Evolutionary conservation across 2,329 filamentous ascomycete genomes (phyloP), one percentile per base, ranked within the genome.

Genomic region (Talaromyces verruculosus): DNA sequence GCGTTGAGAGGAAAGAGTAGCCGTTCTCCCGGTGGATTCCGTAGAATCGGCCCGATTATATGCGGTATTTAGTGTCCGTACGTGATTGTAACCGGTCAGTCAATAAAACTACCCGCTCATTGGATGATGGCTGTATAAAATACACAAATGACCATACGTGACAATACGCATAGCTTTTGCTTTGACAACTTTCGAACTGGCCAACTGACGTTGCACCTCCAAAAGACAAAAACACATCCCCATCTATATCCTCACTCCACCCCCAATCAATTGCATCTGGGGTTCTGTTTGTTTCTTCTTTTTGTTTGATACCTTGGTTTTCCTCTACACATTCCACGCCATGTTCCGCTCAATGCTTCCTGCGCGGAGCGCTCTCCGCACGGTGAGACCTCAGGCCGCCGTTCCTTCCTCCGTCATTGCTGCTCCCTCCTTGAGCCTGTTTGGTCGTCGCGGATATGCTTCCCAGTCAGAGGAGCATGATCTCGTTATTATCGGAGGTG

Each of bases 401-500:
- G 53, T 64, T 58, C 75, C 78, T 64, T 75, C 77, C n/a, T 73
- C 69, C 69, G 72, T 77, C 70, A 70, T 78, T 69, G 71, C 74
- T 73, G 73, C 75, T 61, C 71, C 75, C 64, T 75, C 73, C 67
- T 72, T 85, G 70, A 80, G 80, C 75, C 79, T 83, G 68, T 79
- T 85, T 74, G 78, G 80, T 69, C 77, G 83, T 79, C 84, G 84
- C 79, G 82, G 81, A 68, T 85, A 84, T 75, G 85, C 85, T 59
- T 84, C 82, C 70, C 81, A 68, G 13, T 11, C 55, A 10, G 59
- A 67, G 19, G 92, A 97, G 81, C 96, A 97, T 82, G 95, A 99
- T 81, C 86, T 99, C 65, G 90, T 99, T 77, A 93, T 99, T 82
- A 97, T 99, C 77, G 95, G 95, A 76, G 95, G 95, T 80, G 95